Conservation (phyloP, 2,329 filamentous ascomycete genomes). For the Rhinocladiella mackenziei region DNA sequence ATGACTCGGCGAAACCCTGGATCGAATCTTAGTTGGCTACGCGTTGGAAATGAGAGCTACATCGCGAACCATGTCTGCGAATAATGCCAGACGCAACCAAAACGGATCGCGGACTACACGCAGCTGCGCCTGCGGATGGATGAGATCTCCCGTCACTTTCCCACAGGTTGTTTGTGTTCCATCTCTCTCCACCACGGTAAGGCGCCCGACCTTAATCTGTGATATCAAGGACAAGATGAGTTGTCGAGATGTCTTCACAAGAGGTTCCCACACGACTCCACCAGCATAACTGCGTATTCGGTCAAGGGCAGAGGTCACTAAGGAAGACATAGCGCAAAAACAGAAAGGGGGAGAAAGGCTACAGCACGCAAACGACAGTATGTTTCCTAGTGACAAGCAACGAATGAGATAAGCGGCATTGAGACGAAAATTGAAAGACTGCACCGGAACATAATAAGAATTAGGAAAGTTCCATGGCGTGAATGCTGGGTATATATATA, state of each 20-base stretch:
- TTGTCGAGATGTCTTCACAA: constrained; percentile 45
- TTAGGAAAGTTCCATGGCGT: not conserved
- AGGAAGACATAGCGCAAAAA: constrained; percentile 6
- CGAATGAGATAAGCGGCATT: not conserved
- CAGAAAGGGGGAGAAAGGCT: not conserved
- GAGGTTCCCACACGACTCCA: constrained; percentile 46
- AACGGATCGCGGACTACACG: constrained; percentile 63
- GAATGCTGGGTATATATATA: not conserved
- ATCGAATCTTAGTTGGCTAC: not conserved
- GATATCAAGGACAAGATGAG: constrained; percentile 45
- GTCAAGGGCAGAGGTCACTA: constrained; percentile 37
- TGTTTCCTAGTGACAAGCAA: not conserved
- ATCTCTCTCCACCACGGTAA: constrained; percentile 44
- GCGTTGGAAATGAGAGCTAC: not conserved
- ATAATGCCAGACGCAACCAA: constrained; percentile 65
- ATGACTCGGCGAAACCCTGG: constrained; percentile 65
- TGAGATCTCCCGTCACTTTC: constrained; percentile 21
- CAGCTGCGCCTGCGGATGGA: constrained; percentile 49
- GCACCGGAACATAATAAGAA: no score
- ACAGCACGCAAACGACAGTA: not conserved
- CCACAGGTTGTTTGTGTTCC: constrained; percentile 43
- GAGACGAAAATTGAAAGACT: no score
- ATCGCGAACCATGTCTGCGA: constrained; percentile 62
- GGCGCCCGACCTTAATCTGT: constrained; percentile 45
- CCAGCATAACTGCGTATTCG: constrained; percentile 42